Conservation (phyloP, 768 basidiomycete species). For the Termitomyces sp. region DNA sequence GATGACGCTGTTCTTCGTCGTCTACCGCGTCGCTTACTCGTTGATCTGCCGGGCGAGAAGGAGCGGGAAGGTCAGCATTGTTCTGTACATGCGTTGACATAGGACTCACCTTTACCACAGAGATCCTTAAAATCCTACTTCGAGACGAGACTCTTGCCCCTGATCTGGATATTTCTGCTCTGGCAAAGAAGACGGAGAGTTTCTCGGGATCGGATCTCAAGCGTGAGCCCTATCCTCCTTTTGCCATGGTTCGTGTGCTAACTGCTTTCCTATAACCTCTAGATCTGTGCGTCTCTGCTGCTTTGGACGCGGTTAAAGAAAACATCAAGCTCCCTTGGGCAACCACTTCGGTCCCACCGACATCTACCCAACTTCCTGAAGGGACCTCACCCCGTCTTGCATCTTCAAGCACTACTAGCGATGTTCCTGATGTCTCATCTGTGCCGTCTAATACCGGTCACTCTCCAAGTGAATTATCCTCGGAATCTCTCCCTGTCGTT, state of each 20-base stretch:
- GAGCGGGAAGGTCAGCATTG: constrained; percentile 74
- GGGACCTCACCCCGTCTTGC: neutral
- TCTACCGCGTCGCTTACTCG: constrained; percentile 79
- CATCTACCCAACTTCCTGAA: neutral
- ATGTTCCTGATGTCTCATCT: neutral
- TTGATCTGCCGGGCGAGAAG: constrained; percentile 85
- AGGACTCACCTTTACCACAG: constrained; percentile 37
- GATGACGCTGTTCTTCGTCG: constrained; percentile 92
- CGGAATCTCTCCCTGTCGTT: constrained; percentile 14
- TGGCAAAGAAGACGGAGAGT: constrained; percentile 74
- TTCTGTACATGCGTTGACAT: neutral
- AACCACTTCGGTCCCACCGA: neutral
- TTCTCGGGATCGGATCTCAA: constrained; percentile 96
- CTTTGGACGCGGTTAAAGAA: constrained; percentile 90
- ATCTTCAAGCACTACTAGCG: neutral
- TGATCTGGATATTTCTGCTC: constrained; percentile 57
- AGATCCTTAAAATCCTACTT: constrained; percentile 84
- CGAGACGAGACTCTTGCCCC: constrained; percentile 71
- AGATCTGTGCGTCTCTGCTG: constrained; percentile 94
- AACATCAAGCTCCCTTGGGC: constrained; percentile 79
- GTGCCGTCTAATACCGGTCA: neutral
- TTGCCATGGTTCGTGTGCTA: constrained; percentile 6
- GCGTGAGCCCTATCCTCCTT: constrained; percentile 53
- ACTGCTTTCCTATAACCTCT: neutral
- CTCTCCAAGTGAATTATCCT: neutral